Evolutionary conservation across 345 rosid species (phyloP).

Genomic region (Salix purpurea): DNA sequence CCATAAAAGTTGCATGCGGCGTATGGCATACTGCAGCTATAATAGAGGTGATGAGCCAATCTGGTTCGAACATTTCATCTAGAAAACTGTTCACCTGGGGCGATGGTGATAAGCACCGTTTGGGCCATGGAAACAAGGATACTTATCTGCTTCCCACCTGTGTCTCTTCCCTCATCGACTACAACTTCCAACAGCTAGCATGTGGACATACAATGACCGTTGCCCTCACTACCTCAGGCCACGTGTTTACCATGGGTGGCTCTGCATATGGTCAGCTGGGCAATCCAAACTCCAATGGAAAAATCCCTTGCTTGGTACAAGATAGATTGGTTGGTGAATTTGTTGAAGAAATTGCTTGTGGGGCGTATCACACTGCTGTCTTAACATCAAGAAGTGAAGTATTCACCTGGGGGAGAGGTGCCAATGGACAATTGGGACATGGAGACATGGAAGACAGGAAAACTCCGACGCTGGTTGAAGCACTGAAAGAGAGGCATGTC

Average conservation of each 20-base stretch:
- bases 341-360: slow-evolving; percentile 88
- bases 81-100: slow-evolving; percentile 96
- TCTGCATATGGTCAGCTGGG: slow-evolving; percentile 77
- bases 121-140: slow-evolving; percentile 92
- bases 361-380: slow-evolving; percentile 79
- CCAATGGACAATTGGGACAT: slow-evolving; percentile 85
- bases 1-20: slow-evolving; percentile 85
- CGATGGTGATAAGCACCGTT: slow-evolving; percentile 78
- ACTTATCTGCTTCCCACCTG: slow-evolving; percentile 76
- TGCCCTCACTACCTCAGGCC: slow-evolving; percentile 93
- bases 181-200: slow-evolving; percentile 81
- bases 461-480: slow-evolving; percentile 75
- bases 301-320: slow-evolving; percentile 71
- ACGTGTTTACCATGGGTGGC: slow-evolving; percentile 87
- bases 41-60: slow-evolving; percentile 69
- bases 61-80: slow-evolving; percentile 46
- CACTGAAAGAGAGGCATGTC: slow-evolving; percentile 76
- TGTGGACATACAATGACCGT: slow-evolving; percentile 83
- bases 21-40: slow-evolving; percentile 97
- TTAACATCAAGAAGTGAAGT: slow-evolving; percentile 92
- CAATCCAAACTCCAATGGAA: slow-evolving; percentile 62
- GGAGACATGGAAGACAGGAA: slow-evolving; percentile 75
- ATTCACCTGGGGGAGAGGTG: slow-evolving; percentile 93
- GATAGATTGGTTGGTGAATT: slow-evolving; percentile 86
- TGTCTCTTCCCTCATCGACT: slow-evolving; percentile 79